phyloP scores from a whole-genome alignment of 306 rosid genomes.

The Gynostemma pentaphyllum region DNA sequence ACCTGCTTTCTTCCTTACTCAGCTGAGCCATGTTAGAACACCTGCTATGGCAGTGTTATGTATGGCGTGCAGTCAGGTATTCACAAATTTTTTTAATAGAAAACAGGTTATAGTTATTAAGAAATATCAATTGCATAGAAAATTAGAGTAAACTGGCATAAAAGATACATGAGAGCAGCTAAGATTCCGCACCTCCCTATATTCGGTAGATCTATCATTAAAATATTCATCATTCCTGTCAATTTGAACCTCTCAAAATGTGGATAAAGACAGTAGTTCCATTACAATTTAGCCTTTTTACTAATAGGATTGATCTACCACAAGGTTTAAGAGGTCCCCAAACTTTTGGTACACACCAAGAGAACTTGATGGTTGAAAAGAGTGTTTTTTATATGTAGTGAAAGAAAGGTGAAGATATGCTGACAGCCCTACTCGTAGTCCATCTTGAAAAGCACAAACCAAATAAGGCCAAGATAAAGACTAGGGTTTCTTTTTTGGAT shows the following conservation, averaged over 20 bases:
- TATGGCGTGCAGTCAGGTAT: conserved; percentile 98
- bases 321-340: not conserved
- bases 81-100: not conserved
- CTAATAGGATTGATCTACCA: not conserved
- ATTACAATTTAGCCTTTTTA: not conserved
- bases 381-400: not conserved
- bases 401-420: not conserved
- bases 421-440: not conserved
- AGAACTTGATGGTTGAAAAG: not conserved
- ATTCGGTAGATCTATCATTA: not conserved
- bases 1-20: conserved; percentile 87
- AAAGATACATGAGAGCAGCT: not conserved
- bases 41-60: conserved; percentile 80
- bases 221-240: not conserved
- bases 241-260: not conserved
- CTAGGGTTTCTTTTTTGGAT: not conserved
- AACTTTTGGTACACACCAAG: not conserved
- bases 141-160: not conserved
- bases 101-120: not conserved
- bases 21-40: conserved; percentile 63
- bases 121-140: not conserved
- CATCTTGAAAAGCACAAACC: not conserved
- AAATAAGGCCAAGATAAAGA: not conserved
- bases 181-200: not conserved
- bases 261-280: not conserved